Conservation (phyloP, 2,329 filamentous ascomycete species). For the Aspergillus terreus region DNA sequence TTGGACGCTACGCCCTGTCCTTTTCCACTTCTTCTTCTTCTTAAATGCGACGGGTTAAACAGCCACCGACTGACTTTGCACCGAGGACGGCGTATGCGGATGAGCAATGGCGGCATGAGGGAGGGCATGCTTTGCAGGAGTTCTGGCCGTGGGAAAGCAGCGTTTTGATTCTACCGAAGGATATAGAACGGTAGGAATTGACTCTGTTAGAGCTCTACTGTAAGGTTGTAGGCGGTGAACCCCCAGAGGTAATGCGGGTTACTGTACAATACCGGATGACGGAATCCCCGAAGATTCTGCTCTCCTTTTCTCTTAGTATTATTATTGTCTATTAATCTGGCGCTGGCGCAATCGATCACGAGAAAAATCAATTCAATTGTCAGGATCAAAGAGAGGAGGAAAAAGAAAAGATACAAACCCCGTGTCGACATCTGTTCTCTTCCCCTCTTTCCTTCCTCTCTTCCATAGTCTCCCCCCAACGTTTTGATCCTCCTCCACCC, state of each 20-base stretch:
- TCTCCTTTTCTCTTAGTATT: background rate
- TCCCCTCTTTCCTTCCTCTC: background rate
- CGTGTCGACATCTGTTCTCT: constrained; percentile 2
- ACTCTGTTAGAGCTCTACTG: too few species aligned
- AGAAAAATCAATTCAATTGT: too few species aligned
- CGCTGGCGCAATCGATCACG: too few species aligned
- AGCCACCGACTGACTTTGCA: constrained; percentile 10
- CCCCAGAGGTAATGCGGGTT: too few species aligned
- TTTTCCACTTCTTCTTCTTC: background rate
- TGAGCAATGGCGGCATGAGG: constrained; percentile 17
- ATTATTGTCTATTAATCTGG: too few species aligned
- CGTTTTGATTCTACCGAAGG: too few species aligned
- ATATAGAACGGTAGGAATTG: background rate
- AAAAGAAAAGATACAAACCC: background rate
- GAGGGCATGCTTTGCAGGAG: too few species aligned
- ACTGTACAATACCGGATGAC: too few species aligned
- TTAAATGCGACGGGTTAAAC: too few species aligned
- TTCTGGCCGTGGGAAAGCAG: too few species aligned
- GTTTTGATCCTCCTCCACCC: constrained; percentile 7
- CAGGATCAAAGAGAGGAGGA: too few species aligned
- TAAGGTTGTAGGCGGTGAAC: too few species aligned
- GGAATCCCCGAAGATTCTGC: constrained; percentile 14
- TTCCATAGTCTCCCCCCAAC: background rate
- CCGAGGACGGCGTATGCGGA: constrained; percentile 24
- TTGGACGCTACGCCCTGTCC: background rate